Conservation (phyloP, 2,329 filamentous ascomycete species). For the Periglandula ipomoeae region DNA sequence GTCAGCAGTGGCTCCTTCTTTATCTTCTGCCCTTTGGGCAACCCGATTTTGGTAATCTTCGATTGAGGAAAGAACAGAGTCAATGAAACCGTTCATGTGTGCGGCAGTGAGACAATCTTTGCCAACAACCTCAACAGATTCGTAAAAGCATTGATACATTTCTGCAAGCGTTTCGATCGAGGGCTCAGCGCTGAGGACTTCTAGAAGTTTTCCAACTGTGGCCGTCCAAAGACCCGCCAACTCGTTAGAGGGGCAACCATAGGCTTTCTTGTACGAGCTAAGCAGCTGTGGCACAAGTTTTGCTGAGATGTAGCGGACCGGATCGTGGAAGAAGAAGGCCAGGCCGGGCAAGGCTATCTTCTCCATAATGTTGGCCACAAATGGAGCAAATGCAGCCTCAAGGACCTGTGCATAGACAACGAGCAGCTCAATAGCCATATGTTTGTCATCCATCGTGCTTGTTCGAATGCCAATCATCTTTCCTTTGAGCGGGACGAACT, state of each 20-base stretch:
- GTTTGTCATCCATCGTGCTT: conserved; percentile 93
- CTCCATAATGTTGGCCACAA: conserved; percentile 88
- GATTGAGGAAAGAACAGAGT: conserved; percentile 73
- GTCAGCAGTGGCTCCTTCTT: conserved; percentile 61
- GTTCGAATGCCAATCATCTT: conserved; percentile 99
- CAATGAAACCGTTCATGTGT: conserved; percentile 82
- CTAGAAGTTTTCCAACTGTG: conserved; percentile 83
- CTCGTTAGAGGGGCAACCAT: conserved; percentile 70
- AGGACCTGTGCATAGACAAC: conserved; percentile 95
- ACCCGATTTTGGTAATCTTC: conserved; percentile 91
- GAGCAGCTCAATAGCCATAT: conserved; percentile 98
- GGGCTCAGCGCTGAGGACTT: conserved; percentile 87
- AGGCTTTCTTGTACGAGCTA: conserved; percentile 87
- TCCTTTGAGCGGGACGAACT: conserved; percentile 90
- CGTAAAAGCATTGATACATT: conserved; percentile 99
- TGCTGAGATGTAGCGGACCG: conserved; percentile 87
- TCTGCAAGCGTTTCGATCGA: conserved; percentile 93
- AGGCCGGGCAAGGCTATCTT: conserved; percentile 90
- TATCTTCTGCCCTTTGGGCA: conserved; percentile 72
- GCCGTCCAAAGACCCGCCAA: conserved; percentile 75
- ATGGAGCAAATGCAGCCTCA: conserved; percentile 86
- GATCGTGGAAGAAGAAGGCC: conserved; percentile 98
- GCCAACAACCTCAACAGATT: conserved; percentile 89
- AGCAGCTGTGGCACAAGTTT: conserved; percentile 90
- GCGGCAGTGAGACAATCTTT: conserved; percentile 68